Evolutionary conservation across 176 grass and related monocot species (phyloP), one percentile per base, ranked within the genome.

Genomic region (Themeda triandra): DNA sequence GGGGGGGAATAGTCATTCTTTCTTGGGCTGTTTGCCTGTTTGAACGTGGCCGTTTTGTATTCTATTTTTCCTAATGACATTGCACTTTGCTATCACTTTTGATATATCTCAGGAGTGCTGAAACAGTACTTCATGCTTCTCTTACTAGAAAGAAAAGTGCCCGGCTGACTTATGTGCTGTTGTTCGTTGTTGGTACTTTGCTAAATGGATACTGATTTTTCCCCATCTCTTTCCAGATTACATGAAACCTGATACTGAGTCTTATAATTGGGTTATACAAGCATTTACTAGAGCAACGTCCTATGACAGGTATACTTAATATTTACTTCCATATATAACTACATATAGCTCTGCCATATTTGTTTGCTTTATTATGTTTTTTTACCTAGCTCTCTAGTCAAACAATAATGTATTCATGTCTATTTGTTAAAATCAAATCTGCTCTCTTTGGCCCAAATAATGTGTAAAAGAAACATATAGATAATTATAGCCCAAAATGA

Each of bases 231-330:
- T 94, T 90, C 62, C 84, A 98, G 96, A 92, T 80, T 93, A 84
- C 75, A 98, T 98, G 96, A 98, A 93, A 86, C 96, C 96, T 56
- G 85, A 98, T 90, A 95, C 96, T 7, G 92, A 95, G 51, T 92
- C 88, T 36, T 98, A 95, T 89, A 98, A 98, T 79, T 98, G 91
- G 90, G 92, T 95, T 37, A 98, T 98, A 84, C 93, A 98, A 74
- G 96, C 96, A 87, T 98, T 92, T 87, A 95, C 96, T 77, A 95
- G 96, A 82, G 96, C 96, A 37, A 85, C 87, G 0, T 91, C 92
- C 25, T 93, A 98, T 89, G 96, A 98, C 83, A 95, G 96, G 96
- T 98, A 91, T 71, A 27, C 48, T 27, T 51, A 76, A 51, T 71
- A 53, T 76, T 39, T 80, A 81, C 51, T 66, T 83, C 54, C 31